Evolutionary conservation across 768 basidiomycete genomes (phyloP).

Genomic region (Mycena capillaripes): DNA sequence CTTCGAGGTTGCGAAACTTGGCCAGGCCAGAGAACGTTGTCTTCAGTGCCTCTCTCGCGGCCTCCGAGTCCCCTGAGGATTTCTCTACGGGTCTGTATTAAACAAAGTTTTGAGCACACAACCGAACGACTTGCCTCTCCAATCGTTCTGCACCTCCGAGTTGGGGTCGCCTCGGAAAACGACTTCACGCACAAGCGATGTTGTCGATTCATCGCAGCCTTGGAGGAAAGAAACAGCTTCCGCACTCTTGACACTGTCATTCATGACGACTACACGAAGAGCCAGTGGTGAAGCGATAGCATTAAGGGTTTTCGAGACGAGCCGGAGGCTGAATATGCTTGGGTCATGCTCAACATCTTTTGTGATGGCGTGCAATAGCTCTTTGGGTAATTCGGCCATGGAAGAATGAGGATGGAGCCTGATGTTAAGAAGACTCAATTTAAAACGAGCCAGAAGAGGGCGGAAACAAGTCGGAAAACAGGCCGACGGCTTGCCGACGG

Average conservation of each 20-base stretch:
- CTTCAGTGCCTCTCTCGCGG: neutral
- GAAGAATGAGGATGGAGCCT: no score
- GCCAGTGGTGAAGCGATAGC: neutral
- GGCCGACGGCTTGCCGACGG: no score
- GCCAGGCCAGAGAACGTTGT: neutral
- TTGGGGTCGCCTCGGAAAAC: neutral
- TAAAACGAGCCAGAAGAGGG: no score
- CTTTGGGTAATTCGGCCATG: neutral
- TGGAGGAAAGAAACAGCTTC: slow-evolving; percentile 3
- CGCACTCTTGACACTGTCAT: slow-evolving; percentile 13
- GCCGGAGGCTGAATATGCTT: slow-evolving; percentile 9
- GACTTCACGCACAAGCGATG: neutral
- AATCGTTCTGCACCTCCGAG: neutral
- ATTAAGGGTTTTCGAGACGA: slow-evolving; percentile 23
- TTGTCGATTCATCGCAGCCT: neutral
- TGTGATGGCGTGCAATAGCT: neutral
- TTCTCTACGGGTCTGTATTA: no score
- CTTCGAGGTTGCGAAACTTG: slow-evolving; percentile 2
- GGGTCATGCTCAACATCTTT: neutral
- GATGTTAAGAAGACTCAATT: no score
- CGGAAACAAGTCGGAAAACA: no score
- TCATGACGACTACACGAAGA: slow-evolving; percentile 2
- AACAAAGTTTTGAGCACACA: neutral
- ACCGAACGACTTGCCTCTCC: neutral
- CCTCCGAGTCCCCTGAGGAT: neutral